Evolutionary conservation across 129 eudicot genomes (phyloP), one percentile per base, ranked within the genome.

Genomic region (Smallanthus sonchifolius): DNA sequence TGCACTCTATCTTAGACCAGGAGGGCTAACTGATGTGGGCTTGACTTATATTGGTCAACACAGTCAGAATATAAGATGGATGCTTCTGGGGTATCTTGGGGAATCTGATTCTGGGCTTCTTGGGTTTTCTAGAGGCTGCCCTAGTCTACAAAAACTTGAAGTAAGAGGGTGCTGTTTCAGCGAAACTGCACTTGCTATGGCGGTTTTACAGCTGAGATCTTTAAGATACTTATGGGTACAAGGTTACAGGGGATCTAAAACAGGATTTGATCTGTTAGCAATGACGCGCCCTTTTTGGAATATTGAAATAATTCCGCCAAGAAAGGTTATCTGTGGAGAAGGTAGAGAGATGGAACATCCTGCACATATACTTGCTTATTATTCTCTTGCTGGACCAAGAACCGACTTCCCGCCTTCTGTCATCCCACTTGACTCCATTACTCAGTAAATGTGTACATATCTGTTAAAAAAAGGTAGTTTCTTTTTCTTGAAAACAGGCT

Each of bases 281-380:
- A 95, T 91, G 99, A 92, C 85, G 14, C 87, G 99, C 16, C 96
- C 96, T 1, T 86, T 69, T 67, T 95, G 99, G 99, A 95, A 95
- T 68, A 88, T 95, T 24, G 99, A 95, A 83, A 77, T 95, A 77
- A 95, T 95, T 70, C 94, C 98, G 39, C 83, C 91, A 2, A 84
- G 96, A 79, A 84, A 62, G 47, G 95, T 74, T 19, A 65, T 49
- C 51, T 73, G 34, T 52, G 85, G 84, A 11, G 89, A 75, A 32
- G 68, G 69, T 36, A 71, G 82, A 37, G 67, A 74, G 40, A 80
- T 40, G 9, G 97, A 86, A 73, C 89, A 88, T 67, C 99, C 94
- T 6, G 90, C 96, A 19, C 97, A 95, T 45, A 87, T 95, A 43
- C 90, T 95, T 38, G 99, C 97, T 0, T 91, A 95, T 77, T 95